phyloP scores from a whole-genome alignment of 345 rosid species.

The Eucalyptus regnans region DNA sequence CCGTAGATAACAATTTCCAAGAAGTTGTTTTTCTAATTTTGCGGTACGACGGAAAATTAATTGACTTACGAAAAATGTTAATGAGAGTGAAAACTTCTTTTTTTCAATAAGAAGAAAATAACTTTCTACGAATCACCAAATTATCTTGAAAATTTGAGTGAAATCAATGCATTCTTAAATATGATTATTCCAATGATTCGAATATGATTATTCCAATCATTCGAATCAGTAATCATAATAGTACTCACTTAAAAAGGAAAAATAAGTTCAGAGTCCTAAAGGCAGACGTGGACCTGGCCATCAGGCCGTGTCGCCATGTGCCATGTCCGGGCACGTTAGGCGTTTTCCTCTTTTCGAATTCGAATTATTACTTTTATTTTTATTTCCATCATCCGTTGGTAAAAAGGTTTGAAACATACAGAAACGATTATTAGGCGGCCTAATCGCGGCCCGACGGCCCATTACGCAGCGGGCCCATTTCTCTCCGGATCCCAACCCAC shows the following conservation, averaged over 20 bases:
- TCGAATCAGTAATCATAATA: too few relatives aligned
- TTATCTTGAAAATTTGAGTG: background rate
- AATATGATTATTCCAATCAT: background rate
- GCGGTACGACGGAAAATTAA: fast-evolving
- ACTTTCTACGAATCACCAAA: background rate
- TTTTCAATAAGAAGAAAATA: background rate
- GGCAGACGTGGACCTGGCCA: background rate
- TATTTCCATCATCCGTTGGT: background rate
- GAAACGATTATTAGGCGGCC: background rate
- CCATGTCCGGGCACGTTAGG: background rate
- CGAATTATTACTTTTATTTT: background rate
- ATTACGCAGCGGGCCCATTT: background rate
- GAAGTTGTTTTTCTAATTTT: too few relatives aligned
- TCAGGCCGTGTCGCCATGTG: background rate
- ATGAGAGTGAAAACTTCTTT: fast-evolving
- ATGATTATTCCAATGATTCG: background rate
- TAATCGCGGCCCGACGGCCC: background rate
- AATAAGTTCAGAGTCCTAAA: background rate
- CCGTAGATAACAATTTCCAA: background rate
- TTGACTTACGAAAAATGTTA: background rate
- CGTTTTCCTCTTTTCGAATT: background rate
- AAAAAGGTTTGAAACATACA: background rate
- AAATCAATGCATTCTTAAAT: background rate
- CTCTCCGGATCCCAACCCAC: background rate
- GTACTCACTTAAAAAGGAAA: background rate